Conservation (phyloP, 495 filamentous ascomycete genomes). For the Neohortaea acidophila region DNA sequence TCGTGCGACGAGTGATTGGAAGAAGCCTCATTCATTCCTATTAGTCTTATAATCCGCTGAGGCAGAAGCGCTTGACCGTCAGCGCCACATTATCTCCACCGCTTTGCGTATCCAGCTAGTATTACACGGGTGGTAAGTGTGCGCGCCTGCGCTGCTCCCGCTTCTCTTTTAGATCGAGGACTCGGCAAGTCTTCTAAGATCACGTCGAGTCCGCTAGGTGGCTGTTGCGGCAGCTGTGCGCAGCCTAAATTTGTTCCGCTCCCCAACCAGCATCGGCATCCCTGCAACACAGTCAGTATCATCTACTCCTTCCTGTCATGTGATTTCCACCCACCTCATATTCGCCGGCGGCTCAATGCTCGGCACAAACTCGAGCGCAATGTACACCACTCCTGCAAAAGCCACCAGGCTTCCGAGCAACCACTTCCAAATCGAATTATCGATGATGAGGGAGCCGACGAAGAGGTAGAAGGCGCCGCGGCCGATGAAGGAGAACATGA, state of each 20-base stretch:
- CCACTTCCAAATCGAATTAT: slow-evolving; percentile 33
- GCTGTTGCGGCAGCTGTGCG: not conserved
- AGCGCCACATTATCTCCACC: not conserved
- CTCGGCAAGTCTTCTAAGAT: not conserved
- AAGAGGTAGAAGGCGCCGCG: slow-evolving; percentile 97
- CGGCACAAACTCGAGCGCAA: slow-evolving; percentile 80
- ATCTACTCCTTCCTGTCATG: not conserved
- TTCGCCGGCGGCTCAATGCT: slow-evolving; percentile 94
- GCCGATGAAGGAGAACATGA: slow-evolving; percentile 94
- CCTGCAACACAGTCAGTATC: slow-evolving; percentile 13
- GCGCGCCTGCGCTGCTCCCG: too few species aligned
- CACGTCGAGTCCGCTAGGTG: not conserved
- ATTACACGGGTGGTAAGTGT: too few species aligned
- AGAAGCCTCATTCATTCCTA: not conserved
- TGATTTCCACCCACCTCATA: slow-evolving; percentile 47
- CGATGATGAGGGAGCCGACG: slow-evolving; percentile 67
- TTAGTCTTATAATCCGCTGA: too few species aligned
- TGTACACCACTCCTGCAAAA: slow-evolving; percentile 27
- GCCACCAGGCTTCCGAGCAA: slow-evolving; percentile 25
- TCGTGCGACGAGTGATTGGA: not conserved
- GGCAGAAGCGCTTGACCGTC: not conserved
- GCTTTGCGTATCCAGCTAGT: not conserved
- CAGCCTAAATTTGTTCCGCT: slow-evolving; percentile 64
- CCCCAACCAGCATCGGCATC: slow-evolving; percentile 82
- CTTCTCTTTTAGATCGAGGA: not conserved